These are phyloP conservation scores for Botrytis medusae DNA, from an alignment of 2,329 filamentous ascomycete species.

Conservation along the genomic window DNA sequence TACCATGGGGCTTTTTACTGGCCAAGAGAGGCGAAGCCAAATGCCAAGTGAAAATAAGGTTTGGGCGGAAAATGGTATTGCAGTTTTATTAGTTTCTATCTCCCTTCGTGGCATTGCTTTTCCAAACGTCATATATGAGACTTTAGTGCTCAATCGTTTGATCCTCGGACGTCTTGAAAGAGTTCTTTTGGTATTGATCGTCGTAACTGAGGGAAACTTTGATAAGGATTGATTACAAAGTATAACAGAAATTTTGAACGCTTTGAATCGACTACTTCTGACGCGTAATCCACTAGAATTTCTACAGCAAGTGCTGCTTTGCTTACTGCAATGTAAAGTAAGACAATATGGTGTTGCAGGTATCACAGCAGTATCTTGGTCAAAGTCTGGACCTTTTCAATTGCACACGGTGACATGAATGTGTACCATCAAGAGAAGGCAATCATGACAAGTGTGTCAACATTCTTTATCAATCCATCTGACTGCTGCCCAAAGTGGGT, in stretches of 20 bases:
- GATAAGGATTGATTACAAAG: background rate
- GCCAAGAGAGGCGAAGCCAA: slow-evolving; percentile 21
- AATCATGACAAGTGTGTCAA: background rate
- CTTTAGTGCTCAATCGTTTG: background rate
- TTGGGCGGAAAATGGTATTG: background rate
- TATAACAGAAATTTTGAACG: background rate
- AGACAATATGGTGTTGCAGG: slow-evolving; percentile 6
- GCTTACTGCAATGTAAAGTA: slow-evolving; percentile 16
- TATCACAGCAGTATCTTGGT: slow-evolving; percentile 11
- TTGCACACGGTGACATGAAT: background rate
- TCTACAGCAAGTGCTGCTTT: slow-evolving; percentile 6
- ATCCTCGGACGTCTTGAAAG: background rate
- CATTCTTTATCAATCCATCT: background rate
- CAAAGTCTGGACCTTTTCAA: slow-evolving; percentile 1
- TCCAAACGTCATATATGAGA: slow-evolving; percentile 9
- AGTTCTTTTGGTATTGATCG: slow-evolving; percentile 7
- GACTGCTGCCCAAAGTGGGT: slow-evolving; percentile 4
- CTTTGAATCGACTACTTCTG: background rate
- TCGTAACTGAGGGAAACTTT: background rate
- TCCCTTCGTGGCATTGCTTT: slow-evolving; percentile 15
- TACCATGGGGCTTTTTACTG: background rate
- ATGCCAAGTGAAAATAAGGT: slow-evolving; percentile 21
- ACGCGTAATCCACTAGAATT: slow-evolving; percentile 7
- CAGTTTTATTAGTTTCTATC: background rate
- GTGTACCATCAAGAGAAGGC: background rate